Conservation (phyloP, 2,329 filamentous ascomycete species). For the Monosporascus ibericus region DNA sequence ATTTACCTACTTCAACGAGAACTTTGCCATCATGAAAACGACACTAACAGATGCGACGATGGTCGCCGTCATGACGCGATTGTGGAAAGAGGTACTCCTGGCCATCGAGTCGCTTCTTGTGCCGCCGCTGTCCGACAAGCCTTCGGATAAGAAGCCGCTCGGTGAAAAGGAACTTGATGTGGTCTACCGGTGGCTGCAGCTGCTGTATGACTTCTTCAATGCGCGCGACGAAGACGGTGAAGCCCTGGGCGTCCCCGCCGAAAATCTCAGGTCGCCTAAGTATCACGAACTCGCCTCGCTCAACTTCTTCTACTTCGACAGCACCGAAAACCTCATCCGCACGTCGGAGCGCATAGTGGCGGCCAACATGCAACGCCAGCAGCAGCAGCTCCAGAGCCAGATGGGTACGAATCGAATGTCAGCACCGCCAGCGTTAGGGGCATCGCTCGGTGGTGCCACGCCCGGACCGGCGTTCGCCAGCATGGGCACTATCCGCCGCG, state of each 20-base stretch:
- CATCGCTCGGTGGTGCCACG: conserved; percentile 43
- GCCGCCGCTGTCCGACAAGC: conserved; percentile 91
- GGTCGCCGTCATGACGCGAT: conserved; percentile 93
- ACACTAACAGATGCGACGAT: conserved; percentile 93
- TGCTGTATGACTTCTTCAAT: conserved; percentile 92
- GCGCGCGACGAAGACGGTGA: conserved; percentile 80
- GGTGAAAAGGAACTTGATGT: conserved; percentile 86
- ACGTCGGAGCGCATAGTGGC: conserved; percentile 96
- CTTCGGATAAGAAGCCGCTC: conserved; percentile 76
- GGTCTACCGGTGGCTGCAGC: conserved; percentile 88
- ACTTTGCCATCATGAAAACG: conserved; percentile 98
- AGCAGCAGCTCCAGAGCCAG: conserved; percentile 57
- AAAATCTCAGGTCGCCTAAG: conserved; percentile 93
- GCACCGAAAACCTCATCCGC: conserved; percentile 82
- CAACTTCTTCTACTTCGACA: conserved; percentile 98
- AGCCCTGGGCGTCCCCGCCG: conserved; percentile 79
- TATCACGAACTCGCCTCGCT: conserved; percentile 95
- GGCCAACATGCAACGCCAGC: conserved; percentile 68
- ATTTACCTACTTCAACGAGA: conserved; percentile 94
- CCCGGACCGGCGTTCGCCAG: conserved; percentile 53
- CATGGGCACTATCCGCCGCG: conserved; percentile 59
- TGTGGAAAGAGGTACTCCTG: conserved; percentile 96
- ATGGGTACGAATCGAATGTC: conserved; percentile 59
- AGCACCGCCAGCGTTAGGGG: conserved; percentile 48
- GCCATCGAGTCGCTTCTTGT: conserved; percentile 88